Conservation (phyloP, 768 basidiomycete genomes). For the Gymnopilus dilepis region DNA sequence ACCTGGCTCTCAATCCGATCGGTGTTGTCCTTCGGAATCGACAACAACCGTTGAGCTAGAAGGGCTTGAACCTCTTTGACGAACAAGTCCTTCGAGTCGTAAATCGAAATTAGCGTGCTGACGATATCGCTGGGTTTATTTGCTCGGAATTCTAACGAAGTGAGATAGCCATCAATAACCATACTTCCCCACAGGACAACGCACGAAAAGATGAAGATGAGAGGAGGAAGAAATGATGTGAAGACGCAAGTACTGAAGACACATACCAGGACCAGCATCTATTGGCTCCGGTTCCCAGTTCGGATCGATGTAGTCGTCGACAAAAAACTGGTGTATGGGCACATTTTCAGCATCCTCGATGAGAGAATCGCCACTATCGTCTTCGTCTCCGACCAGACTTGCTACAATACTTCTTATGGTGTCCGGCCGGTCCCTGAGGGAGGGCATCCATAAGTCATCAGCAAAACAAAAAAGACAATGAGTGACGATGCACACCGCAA, state of each 20-base stretch:
- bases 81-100: conserved; percentile 95
- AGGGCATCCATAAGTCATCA: not conserved
- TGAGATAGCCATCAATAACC: too few relatives aligned
- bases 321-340: conserved; percentile 73
- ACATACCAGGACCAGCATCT: conserved; percentile 91
- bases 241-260: not conserved
- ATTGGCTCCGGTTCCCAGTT: conserved; percentile 97
- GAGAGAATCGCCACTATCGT: conserved; percentile 77
- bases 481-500: conserved; percentile 58
- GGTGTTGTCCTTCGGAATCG: conserved; percentile 78
- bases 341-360: conserved; percentile 86
- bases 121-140: conserved; percentile 94
- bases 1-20: conserved; percentile 81
- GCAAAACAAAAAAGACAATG: not conserved
- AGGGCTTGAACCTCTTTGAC: conserved; percentile 94
- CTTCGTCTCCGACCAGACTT: conserved; percentile 85
- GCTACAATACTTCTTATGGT: conserved; percentile 95
- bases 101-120: conserved; percentile 96
- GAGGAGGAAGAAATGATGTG: not conserved
- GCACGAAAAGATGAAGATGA: not conserved
- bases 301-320: conserved; percentile 89
- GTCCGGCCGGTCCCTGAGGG: conserved; percentile 77
- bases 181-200: not conserved
- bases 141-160: conserved; percentile 79
- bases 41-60: conserved; percentile 84